Conservation (phyloP, 2,329 filamentous ascomycete species). For the Chaetothyriales sp. region DNA sequence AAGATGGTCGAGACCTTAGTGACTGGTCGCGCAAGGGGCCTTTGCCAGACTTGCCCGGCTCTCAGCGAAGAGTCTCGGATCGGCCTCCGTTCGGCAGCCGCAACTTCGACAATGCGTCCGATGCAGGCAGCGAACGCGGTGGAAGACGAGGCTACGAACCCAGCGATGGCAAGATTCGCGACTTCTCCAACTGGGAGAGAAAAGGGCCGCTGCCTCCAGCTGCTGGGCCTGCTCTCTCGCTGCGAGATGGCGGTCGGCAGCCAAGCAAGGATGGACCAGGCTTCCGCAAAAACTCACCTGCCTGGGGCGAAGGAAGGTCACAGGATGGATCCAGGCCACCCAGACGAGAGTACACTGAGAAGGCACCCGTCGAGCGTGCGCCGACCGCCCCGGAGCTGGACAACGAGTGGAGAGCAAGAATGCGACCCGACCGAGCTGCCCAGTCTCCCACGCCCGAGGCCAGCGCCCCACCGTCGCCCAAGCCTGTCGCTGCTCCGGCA, state of each 20-base stretch:
- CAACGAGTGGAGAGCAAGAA: conserved; percentile 79
- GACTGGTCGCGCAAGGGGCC: conserved; percentile 93
- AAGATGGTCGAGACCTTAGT: conserved; percentile 60
- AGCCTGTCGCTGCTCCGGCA: conserved; percentile 43
- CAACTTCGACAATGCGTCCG: conserved; percentile 39
- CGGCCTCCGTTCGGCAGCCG: conserved; percentile 40
- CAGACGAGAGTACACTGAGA: conserved; percentile 59
- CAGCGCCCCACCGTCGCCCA: conserved; percentile 61
- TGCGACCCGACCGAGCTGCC: conserved; percentile 61
- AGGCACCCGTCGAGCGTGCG: conserved; percentile 49
- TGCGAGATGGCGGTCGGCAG: conserved; percentile 44
- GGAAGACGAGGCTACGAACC: conserved; percentile 52
- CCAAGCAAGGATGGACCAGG: conserved; percentile 45
- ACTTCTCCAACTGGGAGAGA: conserved; percentile 86
- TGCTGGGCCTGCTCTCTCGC: conserved; percentile 13
- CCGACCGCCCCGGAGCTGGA: conserved; percentile 85
- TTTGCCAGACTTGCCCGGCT: conserved; percentile 54
- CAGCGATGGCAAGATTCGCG: conserved; percentile 61
- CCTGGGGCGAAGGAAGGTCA: conserved; percentile 54
- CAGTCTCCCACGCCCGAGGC: conserved; percentile 54
- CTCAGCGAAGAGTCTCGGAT: conserved; percentile 40
- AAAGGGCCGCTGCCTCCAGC: conserved; percentile 58
- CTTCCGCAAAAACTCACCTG: conserved; percentile 53
- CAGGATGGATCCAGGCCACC: conserved; percentile 69
- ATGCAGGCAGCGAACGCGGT: conserved; percentile 49